These are phyloP conservation scores for Heritiera littoralis DNA, from an alignment of 345 rosid genomes.

Conservation along the genomic window DNA sequence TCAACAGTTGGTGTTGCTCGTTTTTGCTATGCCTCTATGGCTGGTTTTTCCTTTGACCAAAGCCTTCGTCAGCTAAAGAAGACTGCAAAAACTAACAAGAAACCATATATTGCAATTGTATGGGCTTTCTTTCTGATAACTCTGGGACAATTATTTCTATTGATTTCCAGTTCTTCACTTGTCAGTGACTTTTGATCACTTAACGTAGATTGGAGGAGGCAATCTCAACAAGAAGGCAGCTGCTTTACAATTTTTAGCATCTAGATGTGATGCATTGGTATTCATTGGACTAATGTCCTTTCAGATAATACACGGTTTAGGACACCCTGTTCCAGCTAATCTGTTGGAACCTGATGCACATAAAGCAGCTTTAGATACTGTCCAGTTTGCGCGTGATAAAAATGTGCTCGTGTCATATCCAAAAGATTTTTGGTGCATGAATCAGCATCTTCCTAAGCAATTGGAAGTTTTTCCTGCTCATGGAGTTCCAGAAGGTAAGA, in stretches of 20 bases:
- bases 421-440: slow-evolving; percentile 57
- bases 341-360: slow-evolving; percentile 46
- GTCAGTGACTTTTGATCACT: slow-evolving; percentile 18
- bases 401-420: slow-evolving; percentile 48
- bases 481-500: slow-evolving; percentile 48
- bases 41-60: slow-evolving; percentile 67
- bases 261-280: slow-evolving; percentile 61
- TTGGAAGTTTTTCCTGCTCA: slow-evolving; percentile 47
- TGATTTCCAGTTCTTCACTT: slow-evolving; percentile 16
- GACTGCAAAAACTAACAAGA: slow-evolving; percentile 35
- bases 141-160: slow-evolving; percentile 1
- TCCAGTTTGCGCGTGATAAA: slow-evolving; percentile 45
- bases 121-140: slow-evolving; percentile 24
- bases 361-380: slow-evolving; percentile 46
- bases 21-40: slow-evolving; percentile 50
- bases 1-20: slow-evolving; percentile 64
- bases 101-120: slow-evolving; percentile 66
- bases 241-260: slow-evolving; percentile 61
- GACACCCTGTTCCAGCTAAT: slow-evolving; percentile 45
- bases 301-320: slow-evolving; percentile 60
- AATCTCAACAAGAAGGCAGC: slow-evolving; percentile 52
- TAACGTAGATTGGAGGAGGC: slow-evolving; percentile 67
- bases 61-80: slow-evolving; percentile 46
- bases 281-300: slow-evolving; percentile 65
- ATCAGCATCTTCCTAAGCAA: slow-evolving; percentile 30